Conservation (phyloP, 1,139 yeast genomes). For the Casaregolazyma suthepensis region DNA sequence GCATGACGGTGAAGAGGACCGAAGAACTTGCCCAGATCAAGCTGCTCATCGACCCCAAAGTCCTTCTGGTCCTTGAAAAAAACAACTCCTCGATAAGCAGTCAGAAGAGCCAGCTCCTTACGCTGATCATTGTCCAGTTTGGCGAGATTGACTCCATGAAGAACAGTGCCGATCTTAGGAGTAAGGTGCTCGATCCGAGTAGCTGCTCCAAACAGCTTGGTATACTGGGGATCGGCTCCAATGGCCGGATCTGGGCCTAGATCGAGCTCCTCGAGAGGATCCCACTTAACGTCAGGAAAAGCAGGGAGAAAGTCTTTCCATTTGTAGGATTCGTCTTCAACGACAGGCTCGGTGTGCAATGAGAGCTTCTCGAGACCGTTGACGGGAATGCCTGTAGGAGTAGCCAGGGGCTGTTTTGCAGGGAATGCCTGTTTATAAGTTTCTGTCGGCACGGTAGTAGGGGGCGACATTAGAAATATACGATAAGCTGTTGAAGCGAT, state of each 20-base stretch:
- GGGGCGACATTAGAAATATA: conserved; percentile 5
- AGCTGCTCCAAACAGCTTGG: conserved; percentile 47
- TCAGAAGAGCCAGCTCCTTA: conserved; percentile 59
- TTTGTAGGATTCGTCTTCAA: conserved; percentile 19
- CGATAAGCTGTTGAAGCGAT: background rate
- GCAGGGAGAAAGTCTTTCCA: conserved; percentile 27
- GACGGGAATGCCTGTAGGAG: conserved; percentile 8
- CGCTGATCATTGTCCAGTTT: conserved; percentile 46
- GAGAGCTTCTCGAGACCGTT: background rate
- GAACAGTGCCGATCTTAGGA: conserved; percentile 63
- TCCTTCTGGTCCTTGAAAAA: conserved; percentile 53
- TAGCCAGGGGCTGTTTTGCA: background rate
- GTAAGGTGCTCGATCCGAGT: conserved; percentile 37
- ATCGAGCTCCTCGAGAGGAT: conserved; percentile 22
- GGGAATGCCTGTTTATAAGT: background rate
- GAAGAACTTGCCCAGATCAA: conserved; percentile 56
- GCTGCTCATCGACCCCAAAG: conserved; percentile 44
- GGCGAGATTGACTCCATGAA: conserved; percentile 54
- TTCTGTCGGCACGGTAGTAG: conserved; percentile 3
- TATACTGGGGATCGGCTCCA: conserved; percentile 50
- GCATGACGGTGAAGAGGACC: conserved; percentile 72
- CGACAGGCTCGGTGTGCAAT: conserved; percentile 2
- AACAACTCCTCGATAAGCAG: conserved; percentile 62
- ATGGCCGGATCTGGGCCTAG: conserved; percentile 21
- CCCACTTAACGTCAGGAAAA: conserved; percentile 31